phyloP scores from a whole-genome alignment of 176 grass and related monocot genomes.

The Dendrocalamus sinicus region DNA sequence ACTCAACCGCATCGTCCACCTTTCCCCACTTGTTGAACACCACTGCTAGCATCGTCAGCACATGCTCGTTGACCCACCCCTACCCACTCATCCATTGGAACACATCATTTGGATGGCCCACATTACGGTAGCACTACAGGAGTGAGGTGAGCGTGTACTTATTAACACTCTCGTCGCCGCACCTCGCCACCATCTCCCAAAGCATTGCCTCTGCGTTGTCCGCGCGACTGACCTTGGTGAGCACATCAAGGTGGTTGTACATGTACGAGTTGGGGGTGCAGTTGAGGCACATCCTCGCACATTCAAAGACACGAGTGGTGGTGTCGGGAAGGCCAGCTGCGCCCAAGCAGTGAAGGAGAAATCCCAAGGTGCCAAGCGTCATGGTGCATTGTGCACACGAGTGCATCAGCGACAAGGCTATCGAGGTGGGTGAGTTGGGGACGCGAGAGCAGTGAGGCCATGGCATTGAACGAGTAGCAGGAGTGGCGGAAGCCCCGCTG shows the following conservation, averaged over 20 bases:
- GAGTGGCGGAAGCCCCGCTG: conserved; percentile 75
- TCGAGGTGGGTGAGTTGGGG: conserved; percentile 54
- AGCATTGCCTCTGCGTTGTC: conserved; percentile 61
- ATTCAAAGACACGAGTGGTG: conserved; percentile 56
- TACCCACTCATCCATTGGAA: conserved; percentile 67
- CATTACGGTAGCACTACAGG: conserved; percentile 71
- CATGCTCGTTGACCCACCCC: conserved; percentile 68
- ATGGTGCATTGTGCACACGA: conserved; percentile 55
- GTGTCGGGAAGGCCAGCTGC: conserved; percentile 57
- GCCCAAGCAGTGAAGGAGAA: conserved; percentile 74
- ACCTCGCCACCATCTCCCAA: conserved; percentile 57
- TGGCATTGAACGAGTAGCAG: conserved; percentile 88
- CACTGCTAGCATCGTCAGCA: conserved; percentile 63
- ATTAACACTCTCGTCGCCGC: conserved; percentile 50
- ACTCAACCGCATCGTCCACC: conserved; percentile 56
- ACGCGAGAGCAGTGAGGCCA: conserved; percentile 62
- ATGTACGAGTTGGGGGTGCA: not conserved
- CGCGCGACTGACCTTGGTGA: conserved; percentile 54
- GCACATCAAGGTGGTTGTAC: conserved; percentile 42
- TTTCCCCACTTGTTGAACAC: conserved; percentile 88
- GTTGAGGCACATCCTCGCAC: conserved; percentile 43
- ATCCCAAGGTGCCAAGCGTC: conserved; percentile 71
- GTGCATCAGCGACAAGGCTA: conserved; percentile 43
- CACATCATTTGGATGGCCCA: conserved; percentile 41
- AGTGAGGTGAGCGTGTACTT: conserved; percentile 81